Base-by-base conservation (phyloP, 768 basidiomycete species). In the Pleurotus cornucopiae region DNA sequence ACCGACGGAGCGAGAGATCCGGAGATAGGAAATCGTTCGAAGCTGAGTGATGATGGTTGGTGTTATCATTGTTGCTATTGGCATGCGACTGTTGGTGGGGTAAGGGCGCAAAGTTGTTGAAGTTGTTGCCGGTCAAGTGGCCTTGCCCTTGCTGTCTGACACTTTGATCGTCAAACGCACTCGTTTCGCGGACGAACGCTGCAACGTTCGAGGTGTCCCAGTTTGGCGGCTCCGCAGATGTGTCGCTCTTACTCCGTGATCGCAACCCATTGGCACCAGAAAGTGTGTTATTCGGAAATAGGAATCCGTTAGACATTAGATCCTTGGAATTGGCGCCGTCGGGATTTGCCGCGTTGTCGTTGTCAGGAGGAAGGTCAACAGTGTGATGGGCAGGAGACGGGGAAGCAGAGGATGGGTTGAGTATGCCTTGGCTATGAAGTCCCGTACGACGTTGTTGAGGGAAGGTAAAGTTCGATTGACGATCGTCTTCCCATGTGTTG, bases 231-330 rank as follows among this genome's bases (percentile, higher is more conserved):
- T 84, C 81, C 2, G 80, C 71, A 44, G 81, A 73, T 0, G 82
- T 78, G 46, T 87, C 86, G 1, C 83, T 83, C 62, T 85, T 80
- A 68, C 82, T 84, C 52, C 86, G 74, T 20, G 41, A 16, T 30
- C 60, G 39, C 13, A 21, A 20, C 13, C 18, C 38, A 13, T 40
- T 39, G 13, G n/a, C 21, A 72, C 69, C 37, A 84, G 76, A 37
- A 69, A 68, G n/a, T 61, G 65, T 54, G 20, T 39, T 39, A 53
- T 20, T 20, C 6, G 51, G 51, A 41, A 53, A 53, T 20, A 53
- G 14, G n/a, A 53, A 53, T n/a, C 51, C 51, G 20, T 53, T 41
- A 12, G 51, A 40, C 18, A 53, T n/a, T 14, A 39, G 21, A 7
- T 39, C 51, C 39, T 53, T 53, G 20, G 69, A 67, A 14, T 70